phyloP scores from a whole-genome alignment of 2,329 filamentous ascomycete species.

The Colletotrichum gigasporum region DNA sequence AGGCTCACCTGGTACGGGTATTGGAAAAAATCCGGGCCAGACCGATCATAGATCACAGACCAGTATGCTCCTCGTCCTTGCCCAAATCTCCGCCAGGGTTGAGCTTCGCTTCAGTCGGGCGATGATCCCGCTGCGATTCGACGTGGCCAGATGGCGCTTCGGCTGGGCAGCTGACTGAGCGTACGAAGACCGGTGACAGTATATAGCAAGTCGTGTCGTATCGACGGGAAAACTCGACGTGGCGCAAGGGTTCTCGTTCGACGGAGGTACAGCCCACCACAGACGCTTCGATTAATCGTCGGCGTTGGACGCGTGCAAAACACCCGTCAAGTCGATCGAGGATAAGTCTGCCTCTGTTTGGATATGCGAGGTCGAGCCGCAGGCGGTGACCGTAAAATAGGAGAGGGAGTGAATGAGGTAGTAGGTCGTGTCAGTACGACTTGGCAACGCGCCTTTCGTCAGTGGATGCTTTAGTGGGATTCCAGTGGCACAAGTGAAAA shows the following conservation, averaged over 20 bases:
- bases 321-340: background rate
- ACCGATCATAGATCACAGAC: constrained; percentile 25
- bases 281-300: background rate
- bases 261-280: constrained; percentile 20
- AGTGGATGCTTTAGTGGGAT: constrained; percentile 14
- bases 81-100: background rate
- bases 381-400: background rate
- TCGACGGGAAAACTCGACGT: background rate
- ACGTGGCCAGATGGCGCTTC: background rate
- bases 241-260: background rate
- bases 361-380: constrained; percentile 5
- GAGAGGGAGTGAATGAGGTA: constrained; percentile 7
- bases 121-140: background rate
- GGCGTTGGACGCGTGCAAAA: background rate
- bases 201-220: constrained; percentile 14
- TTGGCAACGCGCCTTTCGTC: constrained; percentile 22
- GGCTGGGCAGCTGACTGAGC: background rate
- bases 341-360: background rate
- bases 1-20: constrained; percentile 30
- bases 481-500: background rate
- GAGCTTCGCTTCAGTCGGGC: background rate
- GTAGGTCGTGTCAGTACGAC: constrained; percentile 7
- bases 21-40: constrained; percentile 22
- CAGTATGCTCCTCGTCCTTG: constrained; percentile 30
- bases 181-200: background rate